Conservation (phyloP, 2,329 filamentous ascomycete species). For the Rutstroemia sp. region DNA sequence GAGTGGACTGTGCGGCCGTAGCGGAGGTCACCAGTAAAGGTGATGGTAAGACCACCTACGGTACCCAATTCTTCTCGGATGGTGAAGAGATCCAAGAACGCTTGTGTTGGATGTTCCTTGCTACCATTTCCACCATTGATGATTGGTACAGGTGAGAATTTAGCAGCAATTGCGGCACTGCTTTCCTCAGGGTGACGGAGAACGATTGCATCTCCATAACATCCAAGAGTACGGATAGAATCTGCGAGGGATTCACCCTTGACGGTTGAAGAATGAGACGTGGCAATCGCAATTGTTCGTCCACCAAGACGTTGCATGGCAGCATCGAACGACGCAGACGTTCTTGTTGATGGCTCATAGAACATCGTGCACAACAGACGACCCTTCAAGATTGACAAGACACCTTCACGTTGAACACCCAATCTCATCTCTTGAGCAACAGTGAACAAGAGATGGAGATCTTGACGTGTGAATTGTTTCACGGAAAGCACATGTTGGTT, state of each 20-base stretch:
- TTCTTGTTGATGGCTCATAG: constrained; percentile 95
- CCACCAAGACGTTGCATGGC: constrained; percentile 98
- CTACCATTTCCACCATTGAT: constrained; percentile 97
- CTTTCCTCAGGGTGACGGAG: constrained; percentile 82
- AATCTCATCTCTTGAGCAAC: constrained; percentile 97
- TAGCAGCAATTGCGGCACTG: constrained; percentile 74
- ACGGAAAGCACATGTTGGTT: constrained; percentile 87
- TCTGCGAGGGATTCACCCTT: constrained; percentile 95
- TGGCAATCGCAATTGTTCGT: constrained; percentile 73
- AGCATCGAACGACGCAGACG: constrained; percentile 91
- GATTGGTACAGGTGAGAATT: constrained; percentile 82
- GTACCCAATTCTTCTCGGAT: constrained; percentile 97
- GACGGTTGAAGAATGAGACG: constrained; percentile 77
- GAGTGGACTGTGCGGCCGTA: constrained; percentile 96
- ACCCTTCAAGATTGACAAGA: constrained; percentile 78
- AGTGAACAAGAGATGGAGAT: constrained; percentile 90
- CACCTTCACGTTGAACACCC: constrained; percentile 85
- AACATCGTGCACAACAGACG: constrained; percentile 88
- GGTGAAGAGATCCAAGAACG: constrained; percentile 95
- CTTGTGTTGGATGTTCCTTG: constrained; percentile 94
- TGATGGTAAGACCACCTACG: constrained; percentile 91
- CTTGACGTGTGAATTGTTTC: constrained; percentile 77
- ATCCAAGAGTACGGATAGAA: constrained; percentile 85
- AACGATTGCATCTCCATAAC: constrained; percentile 94
- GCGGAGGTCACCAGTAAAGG: constrained; percentile 86